Conservation (phyloP, 2,329 filamentous ascomycete genomes). For the Dendryphion nanum region DNA sequence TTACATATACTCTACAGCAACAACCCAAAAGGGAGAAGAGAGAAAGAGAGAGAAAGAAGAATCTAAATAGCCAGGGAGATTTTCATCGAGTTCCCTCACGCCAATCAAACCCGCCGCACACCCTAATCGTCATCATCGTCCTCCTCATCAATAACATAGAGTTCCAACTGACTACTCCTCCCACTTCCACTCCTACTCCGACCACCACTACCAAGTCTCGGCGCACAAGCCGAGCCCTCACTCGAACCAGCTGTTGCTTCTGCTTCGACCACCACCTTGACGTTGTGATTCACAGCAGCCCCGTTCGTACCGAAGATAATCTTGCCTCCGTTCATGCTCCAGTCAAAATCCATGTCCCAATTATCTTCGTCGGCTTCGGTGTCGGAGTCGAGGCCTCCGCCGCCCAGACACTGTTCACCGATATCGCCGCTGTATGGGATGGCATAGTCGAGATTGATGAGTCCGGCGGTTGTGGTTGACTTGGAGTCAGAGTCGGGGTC, state of each 20-base stretch:
- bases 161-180: slow-evolving; percentile 1
- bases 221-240: not conserved
- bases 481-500: not conserved
- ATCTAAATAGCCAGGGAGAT: too few species aligned
- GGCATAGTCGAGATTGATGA: not conserved
- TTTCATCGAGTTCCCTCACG: not conserved
- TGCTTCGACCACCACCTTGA: slow-evolving; percentile 1
- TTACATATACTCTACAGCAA: too few species aligned
- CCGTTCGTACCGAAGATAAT: slow-evolving; percentile 15
- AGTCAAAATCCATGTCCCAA: slow-evolving; percentile 9
- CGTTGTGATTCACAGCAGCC: slow-evolving; percentile 8
- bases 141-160: slow-evolving; percentile 23
- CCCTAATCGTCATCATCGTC: slow-evolving; percentile 2
- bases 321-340: slow-evolving; percentile 12
- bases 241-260: not conserved
- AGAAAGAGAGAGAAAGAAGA: too few species aligned
- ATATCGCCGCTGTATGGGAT: too few species aligned
- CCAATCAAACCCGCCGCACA: not conserved
- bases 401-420: slow-evolving; percentile 6
- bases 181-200: not conserved
- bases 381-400: slow-evolving; percentile 1
- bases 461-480: not conserved
- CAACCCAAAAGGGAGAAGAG: not conserved
- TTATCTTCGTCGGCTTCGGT: slow-evolving; percentile 4
- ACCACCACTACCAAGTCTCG: not conserved